These are phyloP conservation scores for Coniochaeta sp. DNA, from an alignment of 2,329 filamentous ascomycete species.

Conservation along the genomic window DNA sequence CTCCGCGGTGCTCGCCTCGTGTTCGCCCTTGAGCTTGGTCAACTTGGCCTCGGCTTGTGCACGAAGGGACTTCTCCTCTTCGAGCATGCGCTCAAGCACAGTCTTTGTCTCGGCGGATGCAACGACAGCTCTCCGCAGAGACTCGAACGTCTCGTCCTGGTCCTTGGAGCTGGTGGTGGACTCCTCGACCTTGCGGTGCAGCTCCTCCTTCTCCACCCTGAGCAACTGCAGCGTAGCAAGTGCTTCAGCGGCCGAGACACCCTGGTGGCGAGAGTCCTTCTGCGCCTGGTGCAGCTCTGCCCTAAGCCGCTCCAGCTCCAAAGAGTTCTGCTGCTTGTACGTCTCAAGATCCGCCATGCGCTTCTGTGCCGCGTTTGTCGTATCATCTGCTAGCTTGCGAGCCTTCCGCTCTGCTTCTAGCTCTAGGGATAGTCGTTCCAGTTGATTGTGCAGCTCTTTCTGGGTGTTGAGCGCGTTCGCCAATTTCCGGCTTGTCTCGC, in stretches of 20 bases:
- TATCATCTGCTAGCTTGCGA: conserved; percentile 82
- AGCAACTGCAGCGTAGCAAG: conserved; percentile 67
- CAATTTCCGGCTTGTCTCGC: conserved; percentile 74
- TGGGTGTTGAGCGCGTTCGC: conserved; percentile 75
- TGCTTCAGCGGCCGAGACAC: conserved; percentile 70
- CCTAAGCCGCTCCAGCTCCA: conserved; percentile 79
- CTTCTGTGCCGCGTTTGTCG: conserved; percentile 71
- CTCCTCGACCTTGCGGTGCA: conserved; percentile 62
- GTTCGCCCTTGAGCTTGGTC: conserved; percentile 68
- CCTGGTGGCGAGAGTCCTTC: conserved; percentile 71
- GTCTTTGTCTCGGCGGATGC: conserved; percentile 72
- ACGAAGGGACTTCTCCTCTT: conserved; percentile 72
- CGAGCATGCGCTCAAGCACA: conserved; percentile 72
- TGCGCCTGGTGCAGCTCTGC: conserved; percentile 78
- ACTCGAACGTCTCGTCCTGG: conserved; percentile 63
- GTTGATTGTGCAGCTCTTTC: conserved; percentile 68
- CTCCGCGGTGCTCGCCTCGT: conserved; percentile 73
- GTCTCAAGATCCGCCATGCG: conserved; percentile 77
- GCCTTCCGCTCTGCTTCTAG: conserved; percentile 75
- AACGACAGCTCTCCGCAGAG: conserved; percentile 69
- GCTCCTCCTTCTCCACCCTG: conserved; percentile 78
- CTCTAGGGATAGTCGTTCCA: conserved; percentile 64
- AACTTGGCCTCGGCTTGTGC: conserved; percentile 73
- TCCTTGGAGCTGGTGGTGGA: conserved; percentile 60
- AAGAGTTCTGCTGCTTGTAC: conserved; percentile 74